Evolutionary conservation across 495 filamentous ascomycete species (phyloP), one percentile per base, ranked within the genome.

Genomic region (Xylaria scruposa): DNA sequence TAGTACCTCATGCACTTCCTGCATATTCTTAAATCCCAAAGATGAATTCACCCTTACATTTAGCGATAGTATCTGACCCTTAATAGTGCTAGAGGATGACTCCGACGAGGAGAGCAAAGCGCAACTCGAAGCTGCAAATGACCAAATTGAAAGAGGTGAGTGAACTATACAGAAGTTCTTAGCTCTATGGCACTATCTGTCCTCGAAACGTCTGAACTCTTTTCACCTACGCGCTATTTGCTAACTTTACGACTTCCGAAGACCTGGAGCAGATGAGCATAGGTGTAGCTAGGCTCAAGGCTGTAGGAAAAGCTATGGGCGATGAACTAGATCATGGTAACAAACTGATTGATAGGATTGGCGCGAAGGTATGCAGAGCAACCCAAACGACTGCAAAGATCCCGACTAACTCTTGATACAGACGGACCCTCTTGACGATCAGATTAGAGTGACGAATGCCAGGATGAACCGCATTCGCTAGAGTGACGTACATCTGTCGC

Each of bases 291-390:
- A 80, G 88, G 68, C 78, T 97, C 79, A 91, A 94, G 54, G 82
- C 80, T 53, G 78, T 94, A 24, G 92, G 91, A 0, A 83, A 87
- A 62, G 92, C 90, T 13, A 93, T 93, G 42, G 90, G 91, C 29
- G 77, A 86, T 36, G 93, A 95, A 79, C 83, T 95, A 12, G 92
- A 95, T 58, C 84, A 86, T 62, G 91, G 94, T 80, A 95, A 95
- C 79, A 84, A 84, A 71, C 86, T 91, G 73, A 86, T 97, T 76
- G 91, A 92, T 72, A 87, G 88, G 70, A 93, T 97, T 73, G 90
- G 82, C 61, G 81, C 80, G 54, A 94, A 95, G 91, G 91, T 91
- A 77, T 77, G 21, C 26, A 17, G 24, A 44, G 10, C 59, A 17
- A 64, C 79, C 72, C 24, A 33, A 24, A 56, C 15, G 36, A 24